Evolutionary conservation across 306 rosid genomes (phyloP), one percentile per base, ranked within the genome.

Genomic region (Cicer bijugum): DNA sequence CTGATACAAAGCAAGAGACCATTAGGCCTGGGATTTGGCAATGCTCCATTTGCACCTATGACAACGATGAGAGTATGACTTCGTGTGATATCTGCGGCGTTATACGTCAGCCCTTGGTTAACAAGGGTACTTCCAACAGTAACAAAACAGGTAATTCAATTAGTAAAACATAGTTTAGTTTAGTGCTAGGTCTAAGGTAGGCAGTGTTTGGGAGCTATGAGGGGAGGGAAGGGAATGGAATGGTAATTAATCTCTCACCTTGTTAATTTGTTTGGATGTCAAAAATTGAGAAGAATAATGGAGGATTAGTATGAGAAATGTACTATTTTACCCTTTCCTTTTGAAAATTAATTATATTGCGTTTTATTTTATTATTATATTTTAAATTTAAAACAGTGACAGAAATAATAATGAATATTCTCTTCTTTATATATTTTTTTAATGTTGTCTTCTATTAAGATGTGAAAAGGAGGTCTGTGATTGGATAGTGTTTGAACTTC

Each of bases 21-120:
- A 58, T 28, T 23, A 80, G 1, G 69, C 79, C 37, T 11, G 84
- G 84, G 51, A 35, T 88, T 72, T 94, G 99, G 99, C 76, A 65
- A 67, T 94, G 99, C 81, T 38, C 88, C 69, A 87, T 91, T 76
- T 94, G 99, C 78, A 89, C 96, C 6, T 91, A 91, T 16, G 97
- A 94, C 80, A 94, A 91, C n/a, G 95, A 91, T 4, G 93, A 90
- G 67, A 75, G 83, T 72, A 74, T 89, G 87, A 74, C 80, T 71
- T 84, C 72, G 0, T 94, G 99, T 71, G 96, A 94, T 84, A 88
- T 94, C 68, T 94, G 99, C 28, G 99, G 96, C 77, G 96, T 91
- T 86, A 71, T 91, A 42, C 97, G 91, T 55, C 62, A 56, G 15
- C 89, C 95, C 57, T 69, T 60, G 73, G 72, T 39, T 62, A 71